Evolutionary conservation across 441 rosid genomes (phyloP), one percentile per base, ranked within the genome.

Genomic region (Aleurites moluccanus): DNA sequence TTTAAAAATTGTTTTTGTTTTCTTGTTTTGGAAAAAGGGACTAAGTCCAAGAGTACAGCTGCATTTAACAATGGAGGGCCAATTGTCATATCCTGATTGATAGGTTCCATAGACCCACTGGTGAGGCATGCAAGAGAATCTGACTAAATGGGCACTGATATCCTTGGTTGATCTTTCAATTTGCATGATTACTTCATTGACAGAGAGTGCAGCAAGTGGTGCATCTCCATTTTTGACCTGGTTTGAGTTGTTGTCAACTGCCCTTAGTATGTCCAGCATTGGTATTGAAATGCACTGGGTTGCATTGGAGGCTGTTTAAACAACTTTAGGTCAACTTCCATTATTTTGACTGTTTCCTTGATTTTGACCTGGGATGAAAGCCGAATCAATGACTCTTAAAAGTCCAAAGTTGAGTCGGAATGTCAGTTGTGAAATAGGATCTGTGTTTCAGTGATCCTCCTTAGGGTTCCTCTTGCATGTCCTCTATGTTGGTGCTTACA

Each of bases 51-150:
- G 82, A 75, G 33, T 72, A 72, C 75, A 21, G 70, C 79, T 77
- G 59, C 73, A 50, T 74, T 74, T 76, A 50, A 59, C 66, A 53
- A 62, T 70, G 70, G 79, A 57, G 73, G 67, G 73, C 64, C 78
- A 60, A 76, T 77, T 76, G 55, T 75, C 66, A 27, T 27, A 63
- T 44, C 60, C 67, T 70, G 67, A 73, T 76, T 14, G 69, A 28
- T 71, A 70, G 66, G 66, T 27, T 44, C 27, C 10, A 3, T 55
- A 45, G 56, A 20, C 42, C 38, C 64, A 23, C 52, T 69, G 65
- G 82, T 77, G 79, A 73, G 70, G 74, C 78, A 61, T 78, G 69
- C 77, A 18, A 69, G 75, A 75, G 83, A 59, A 73, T 70, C 74
- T 52, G 75, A 57, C 52, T 60, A 72, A 73, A 69, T 38, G 60